A percentile compares a stretch with the other conserved stretches of the same genome.
Conservation (phyloP, 208 protist genomes). For the Leishmania guyanensis region DNA sequence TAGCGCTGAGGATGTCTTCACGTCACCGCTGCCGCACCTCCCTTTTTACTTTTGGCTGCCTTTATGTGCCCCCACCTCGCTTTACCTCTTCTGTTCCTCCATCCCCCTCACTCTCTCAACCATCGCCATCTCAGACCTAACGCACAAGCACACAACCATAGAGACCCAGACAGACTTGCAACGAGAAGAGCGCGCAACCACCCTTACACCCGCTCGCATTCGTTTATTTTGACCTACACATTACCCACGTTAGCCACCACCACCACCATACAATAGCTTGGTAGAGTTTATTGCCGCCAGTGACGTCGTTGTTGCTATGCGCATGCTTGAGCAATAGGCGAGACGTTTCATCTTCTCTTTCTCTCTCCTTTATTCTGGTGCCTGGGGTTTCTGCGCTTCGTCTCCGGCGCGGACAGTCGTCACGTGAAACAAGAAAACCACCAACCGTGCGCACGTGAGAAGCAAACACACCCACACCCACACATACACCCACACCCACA, state of each 20-base stretch:
- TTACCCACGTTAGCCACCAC: neutral
- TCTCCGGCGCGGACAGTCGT: neutral
- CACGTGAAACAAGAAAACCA: neutral
- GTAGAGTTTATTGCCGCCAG: neutral
- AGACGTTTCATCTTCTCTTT: neutral
- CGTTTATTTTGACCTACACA: neutral
- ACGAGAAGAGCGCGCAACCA: neutral
- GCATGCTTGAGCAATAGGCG: neutral
- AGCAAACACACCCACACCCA: neutral
- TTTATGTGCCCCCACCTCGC: neutral
- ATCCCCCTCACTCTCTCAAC: neutral
- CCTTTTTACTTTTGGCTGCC: neutral
- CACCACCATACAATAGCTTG: neutral
- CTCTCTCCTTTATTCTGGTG: constrained; percentile 3
- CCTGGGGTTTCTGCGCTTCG: neutral
- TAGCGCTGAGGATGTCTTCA: neutral
- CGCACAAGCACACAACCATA: neutral
- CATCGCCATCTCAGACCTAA: neutral
- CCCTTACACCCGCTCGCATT: neutral
- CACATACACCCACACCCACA: neutral
- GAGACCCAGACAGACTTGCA: neutral
- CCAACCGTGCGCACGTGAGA: neutral
- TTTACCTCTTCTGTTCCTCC: neutral
- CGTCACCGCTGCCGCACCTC: neutral
- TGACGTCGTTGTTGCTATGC: neutral